Base-by-base conservation (phyloP, 768 basidiomycete genomes). In the Auricularia heimuer region DNA sequence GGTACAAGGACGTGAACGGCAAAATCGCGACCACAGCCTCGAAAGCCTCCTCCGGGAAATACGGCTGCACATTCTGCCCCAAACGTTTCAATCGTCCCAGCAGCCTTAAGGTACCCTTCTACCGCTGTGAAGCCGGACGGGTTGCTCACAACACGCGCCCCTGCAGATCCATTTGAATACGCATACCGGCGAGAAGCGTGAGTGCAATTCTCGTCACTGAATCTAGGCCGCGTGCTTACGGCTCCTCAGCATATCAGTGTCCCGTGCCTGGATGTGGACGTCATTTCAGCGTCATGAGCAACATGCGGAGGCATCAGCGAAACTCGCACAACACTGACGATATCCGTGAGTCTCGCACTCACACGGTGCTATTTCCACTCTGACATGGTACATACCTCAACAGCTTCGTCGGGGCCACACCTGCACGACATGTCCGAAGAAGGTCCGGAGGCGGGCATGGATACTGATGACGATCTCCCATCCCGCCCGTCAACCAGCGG, bases 231-330 rank as follows among this genome's bases (percentile, higher is more conserved):
- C 42, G 62, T 44, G 71, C 68, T 67, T 56, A 64, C 63, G 14
- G 63, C 60, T 60, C 65, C 67, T 65, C 72, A 92, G 90, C 90
- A 8, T 91, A 88, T 75, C 77, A 81, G 54, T 92, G 90, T 73
- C 85, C 90, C 18, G 82, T 85, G 63, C 83, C 86, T 68, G 83
- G 83, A 65, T 92, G 90, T 75, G 87, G 87, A 6, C 86, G 90
- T 54, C 85, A 86, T 72, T 92, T 92, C 75, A 90, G 89, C 71
- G 90, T 92, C 62, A 84, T 91, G 71, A 91, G 89, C 75, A 92
- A 92, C 77, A 92, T 92, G 90, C 87, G 90, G 67, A 81, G 90
- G 65, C 90, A 92, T 73, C 85, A 89, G 66, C 85, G 90, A 64
- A 86, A 60, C 56, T 60, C 56, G 29, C 56, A 60, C 56, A 60